Conservation (phyloP, 306 rosid genomes). For the Medicago truncatula region DNA sequence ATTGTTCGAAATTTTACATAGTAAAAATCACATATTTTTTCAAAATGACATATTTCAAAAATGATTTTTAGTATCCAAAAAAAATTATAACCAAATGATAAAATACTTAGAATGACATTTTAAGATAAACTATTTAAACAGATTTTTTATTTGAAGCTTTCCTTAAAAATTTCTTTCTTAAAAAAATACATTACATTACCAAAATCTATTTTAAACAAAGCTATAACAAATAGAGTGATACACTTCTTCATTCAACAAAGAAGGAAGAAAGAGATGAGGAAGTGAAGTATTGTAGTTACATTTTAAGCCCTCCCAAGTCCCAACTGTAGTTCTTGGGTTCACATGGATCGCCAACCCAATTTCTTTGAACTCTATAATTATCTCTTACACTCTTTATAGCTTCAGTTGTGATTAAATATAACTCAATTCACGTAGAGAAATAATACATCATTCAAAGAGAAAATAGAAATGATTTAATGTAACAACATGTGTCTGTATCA, state of each 20-base stretch:
- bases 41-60: too few species aligned
- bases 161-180: too few species aligned
- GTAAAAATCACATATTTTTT: too few species aligned
- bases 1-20: background rate
- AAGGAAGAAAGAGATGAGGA: slow-evolving; percentile 36
- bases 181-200: too few species aligned
- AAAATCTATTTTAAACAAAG: too few species aligned
- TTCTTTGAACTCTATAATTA: slow-evolving; percentile 48
- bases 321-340: slow-evolving; percentile 61
- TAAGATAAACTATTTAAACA: too few species aligned
- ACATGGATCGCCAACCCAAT: slow-evolving; percentile 79
- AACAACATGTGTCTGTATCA: background rate
- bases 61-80: too few species aligned
- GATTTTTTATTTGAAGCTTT: too few species aligned
- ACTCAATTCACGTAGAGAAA: slow-evolving; percentile 20
- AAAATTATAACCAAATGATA: too few species aligned
- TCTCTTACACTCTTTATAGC: slow-evolving; percentile 52
- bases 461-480: background rate
- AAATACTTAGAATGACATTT: too few species aligned
- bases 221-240: background rate
- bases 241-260: background rate
- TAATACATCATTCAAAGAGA: too few species aligned
- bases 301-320: slow-evolving; percentile 68
- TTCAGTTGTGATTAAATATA: slow-evolving; percentile 49
- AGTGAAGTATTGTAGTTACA: slow-evolving; percentile 54